Evolutionary conservation across 2,329 filamentous ascomycete species (phyloP).

Genomic region (Ascochyta clinopodiicola): DNA sequence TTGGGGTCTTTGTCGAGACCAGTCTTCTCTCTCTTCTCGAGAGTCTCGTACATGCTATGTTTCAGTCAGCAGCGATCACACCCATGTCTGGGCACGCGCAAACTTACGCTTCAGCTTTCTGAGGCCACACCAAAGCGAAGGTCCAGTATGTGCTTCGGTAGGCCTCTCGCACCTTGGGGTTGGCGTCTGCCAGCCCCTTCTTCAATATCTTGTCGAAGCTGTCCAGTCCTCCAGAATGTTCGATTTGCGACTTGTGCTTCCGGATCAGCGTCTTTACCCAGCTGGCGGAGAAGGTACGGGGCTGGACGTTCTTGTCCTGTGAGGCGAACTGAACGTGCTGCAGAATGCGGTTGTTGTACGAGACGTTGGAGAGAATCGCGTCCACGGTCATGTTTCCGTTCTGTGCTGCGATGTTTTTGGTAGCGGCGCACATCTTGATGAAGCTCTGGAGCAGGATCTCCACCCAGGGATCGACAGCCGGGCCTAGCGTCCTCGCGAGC

Average conservation of each 20-base stretch:
- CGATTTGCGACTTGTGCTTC: slow-evolving; percentile 82
- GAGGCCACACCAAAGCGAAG: slow-evolving; percentile 78
- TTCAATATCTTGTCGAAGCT: slow-evolving; percentile 86
- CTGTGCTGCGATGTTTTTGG: slow-evolving; percentile 91
- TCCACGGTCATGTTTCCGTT: slow-evolving; percentile 83
- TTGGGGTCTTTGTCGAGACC: slow-evolving; percentile 81
- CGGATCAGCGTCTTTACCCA: slow-evolving; percentile 86
- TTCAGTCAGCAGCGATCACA: slow-evolving; percentile 31
- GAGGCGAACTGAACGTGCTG: slow-evolving; percentile 83
- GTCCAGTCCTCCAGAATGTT: slow-evolving; percentile 84
- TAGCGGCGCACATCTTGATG: slow-evolving; percentile 85
- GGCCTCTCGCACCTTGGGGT: slow-evolving; percentile 86
- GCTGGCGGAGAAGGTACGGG: slow-evolving; percentile 75
- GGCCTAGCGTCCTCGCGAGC: slow-evolving; percentile 75
- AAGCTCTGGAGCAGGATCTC: slow-evolving; percentile 89
- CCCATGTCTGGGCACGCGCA: neutral
- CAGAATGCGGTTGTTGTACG: slow-evolving; percentile 81
- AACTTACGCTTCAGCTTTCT: slow-evolving; percentile 74
- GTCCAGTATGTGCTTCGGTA: slow-evolving; percentile 88
- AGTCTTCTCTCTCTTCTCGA: slow-evolving; percentile 80
- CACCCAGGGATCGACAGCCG: slow-evolving; percentile 84
- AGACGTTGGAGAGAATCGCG: slow-evolving; percentile 76
- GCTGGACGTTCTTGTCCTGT: slow-evolving; percentile 92
- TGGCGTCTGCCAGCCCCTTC: slow-evolving; percentile 86
- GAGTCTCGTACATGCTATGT: slow-evolving; percentile 73